phyloP scores from a whole-genome alignment of 2,329 filamentous ascomycete genomes.

The Ascochyta fabae region DNA sequence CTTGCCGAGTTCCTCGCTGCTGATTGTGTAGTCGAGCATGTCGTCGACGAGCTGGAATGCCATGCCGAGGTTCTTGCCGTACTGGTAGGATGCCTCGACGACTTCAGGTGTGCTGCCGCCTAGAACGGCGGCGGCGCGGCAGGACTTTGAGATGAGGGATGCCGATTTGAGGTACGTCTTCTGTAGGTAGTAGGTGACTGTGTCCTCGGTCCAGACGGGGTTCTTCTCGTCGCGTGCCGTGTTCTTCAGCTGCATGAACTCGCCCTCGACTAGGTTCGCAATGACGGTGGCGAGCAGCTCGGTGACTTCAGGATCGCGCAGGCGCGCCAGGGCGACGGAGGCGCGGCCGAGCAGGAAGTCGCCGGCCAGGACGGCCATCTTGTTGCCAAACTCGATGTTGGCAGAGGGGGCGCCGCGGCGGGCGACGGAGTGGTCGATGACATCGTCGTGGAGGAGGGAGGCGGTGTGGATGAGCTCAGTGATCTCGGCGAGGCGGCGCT shows the following conservation, averaged over 20 bases:
- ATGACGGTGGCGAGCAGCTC: slow-evolving; percentile 96
- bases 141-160: slow-evolving; percentile 94
- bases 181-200: slow-evolving; percentile 90
- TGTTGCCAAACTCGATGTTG: slow-evolving; percentile 96
- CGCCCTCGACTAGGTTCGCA: slow-evolving; percentile 95
- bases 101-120: slow-evolving; percentile 78
- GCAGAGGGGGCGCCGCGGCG: slow-evolving; percentile 85
- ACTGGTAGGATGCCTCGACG: slow-evolving; percentile 88
- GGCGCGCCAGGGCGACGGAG: slow-evolving; percentile 87
- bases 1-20: slow-evolving; percentile 85
- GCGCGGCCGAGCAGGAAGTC: slow-evolving; percentile 93
- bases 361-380: slow-evolving; percentile 98
- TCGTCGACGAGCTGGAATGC: slow-evolving; percentile 98
- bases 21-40: slow-evolving; percentile 94
- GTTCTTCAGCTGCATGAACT: slow-evolving; percentile 99
- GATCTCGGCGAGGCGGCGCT: slow-evolving; percentile 92
- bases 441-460: slow-evolving; percentile 95
- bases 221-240: slow-evolving; percentile 86
- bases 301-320: slow-evolving; percentile 91
- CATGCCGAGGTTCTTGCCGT: slow-evolving; percentile 90
- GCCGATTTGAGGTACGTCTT: slow-evolving; percentile 99
- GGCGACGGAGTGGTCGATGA: slow-evolving; percentile 90
- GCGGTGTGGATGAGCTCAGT: slow-evolving; percentile 97
- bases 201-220: slow-evolving; percentile 85
- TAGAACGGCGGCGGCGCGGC: slow-evolving; percentile 85